Percentiles rank a stretch among this genome's conserved stretches.
phyloP scores from a whole-genome alignment of 73 alveolate genomes.

The Paramecium biaurelia region DNA sequence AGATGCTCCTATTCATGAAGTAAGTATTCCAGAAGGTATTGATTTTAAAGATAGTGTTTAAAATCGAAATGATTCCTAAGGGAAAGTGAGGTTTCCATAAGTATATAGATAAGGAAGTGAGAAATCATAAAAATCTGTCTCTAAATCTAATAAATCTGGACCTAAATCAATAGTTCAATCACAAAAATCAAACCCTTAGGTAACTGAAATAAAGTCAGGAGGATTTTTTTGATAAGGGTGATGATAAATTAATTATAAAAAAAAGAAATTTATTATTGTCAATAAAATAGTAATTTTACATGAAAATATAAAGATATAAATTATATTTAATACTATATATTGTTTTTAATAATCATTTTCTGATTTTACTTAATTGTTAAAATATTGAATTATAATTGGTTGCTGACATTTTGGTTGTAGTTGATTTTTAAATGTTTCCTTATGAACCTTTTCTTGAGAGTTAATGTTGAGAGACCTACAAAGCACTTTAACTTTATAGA shows the following conservation, averaged over 20 bases:
- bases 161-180: background rate
- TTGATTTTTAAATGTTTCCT: background rate
- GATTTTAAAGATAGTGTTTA: background rate
- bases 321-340: background rate
- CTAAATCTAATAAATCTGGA: constrained; percentile 34
- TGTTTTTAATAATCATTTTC: background rate
- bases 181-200: background rate
- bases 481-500: background rate
- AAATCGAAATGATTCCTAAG: background rate
- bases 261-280: background rate
- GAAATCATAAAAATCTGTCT: constrained; percentile 8
- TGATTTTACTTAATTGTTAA: background rate
- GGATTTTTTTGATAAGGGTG: background rate
- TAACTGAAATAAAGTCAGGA: constrained; percentile 20
- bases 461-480: constrained; percentile 19
- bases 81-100: background rate
- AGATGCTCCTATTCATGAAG: background rate
- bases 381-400: constrained; percentile 19
- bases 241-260: background rate
- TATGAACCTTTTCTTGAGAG: constrained; percentile 45
- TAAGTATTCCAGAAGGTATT: constrained; percentile 27
- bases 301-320: too few relatives aligned
- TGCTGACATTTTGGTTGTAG: background rate
- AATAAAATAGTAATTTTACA: too few relatives aligned
- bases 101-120: background rate